Conservation (phyloP, 768 basidiomycete genomes). For the Lactarius hatsudake region DNA sequence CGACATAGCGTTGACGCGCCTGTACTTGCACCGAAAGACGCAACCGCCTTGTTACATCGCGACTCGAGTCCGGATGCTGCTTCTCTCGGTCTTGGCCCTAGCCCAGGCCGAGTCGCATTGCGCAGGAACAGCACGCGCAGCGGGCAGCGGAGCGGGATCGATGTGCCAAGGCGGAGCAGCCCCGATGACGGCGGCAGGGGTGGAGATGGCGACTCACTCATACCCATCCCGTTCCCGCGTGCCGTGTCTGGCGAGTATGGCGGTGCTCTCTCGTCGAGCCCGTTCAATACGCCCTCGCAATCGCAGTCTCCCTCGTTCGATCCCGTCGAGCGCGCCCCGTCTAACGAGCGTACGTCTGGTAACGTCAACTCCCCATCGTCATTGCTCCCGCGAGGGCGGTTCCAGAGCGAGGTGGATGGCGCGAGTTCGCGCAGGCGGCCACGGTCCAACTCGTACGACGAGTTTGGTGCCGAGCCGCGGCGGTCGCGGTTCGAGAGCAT, state of each 20-base stretch:
- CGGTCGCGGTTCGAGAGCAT: slow-evolving; percentile 72
- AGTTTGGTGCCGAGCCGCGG: slow-evolving; percentile 50
- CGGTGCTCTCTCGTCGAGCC: slow-evolving; percentile 37
- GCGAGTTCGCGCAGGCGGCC: slow-evolving; percentile 48
- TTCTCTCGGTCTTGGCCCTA: slow-evolving; percentile 33
- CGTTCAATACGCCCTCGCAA: slow-evolving; percentile 16
- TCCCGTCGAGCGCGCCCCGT: slow-evolving; percentile 15
- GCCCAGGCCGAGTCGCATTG: slow-evolving; percentile 43
- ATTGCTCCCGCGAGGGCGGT: slow-evolving; percentile 53
- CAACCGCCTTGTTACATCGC: slow-evolving; percentile 36
- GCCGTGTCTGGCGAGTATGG: slow-evolving; percentile 52
- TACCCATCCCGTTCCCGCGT: slow-evolving; percentile 62
- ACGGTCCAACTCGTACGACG: slow-evolving; percentile 68
- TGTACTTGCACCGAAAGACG: slow-evolving; percentile 38
- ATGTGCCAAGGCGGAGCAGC: slow-evolving; percentile 19
- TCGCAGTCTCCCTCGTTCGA: slow-evolving; percentile 5
- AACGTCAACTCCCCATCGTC: slow-evolving; percentile 34
- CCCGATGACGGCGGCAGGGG: slow-evolving; percentile 20
- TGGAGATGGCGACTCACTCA: slow-evolving; percentile 34
- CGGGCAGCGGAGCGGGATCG: slow-evolving; percentile 15
- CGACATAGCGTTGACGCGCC: slow-evolving; percentile 59
- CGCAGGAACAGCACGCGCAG: slow-evolving; percentile 48
- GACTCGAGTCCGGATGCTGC: slow-evolving; percentile 58
- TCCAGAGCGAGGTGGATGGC: slow-evolving; percentile 73
- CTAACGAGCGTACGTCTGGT: slow-evolving; percentile 3